Percentiles rank a stretch among this genome's conserved stretches.
phyloP scores from a whole-genome alignment of 2,329 filamentous ascomycete species.

The Stenocarpella maydis region DNA sequence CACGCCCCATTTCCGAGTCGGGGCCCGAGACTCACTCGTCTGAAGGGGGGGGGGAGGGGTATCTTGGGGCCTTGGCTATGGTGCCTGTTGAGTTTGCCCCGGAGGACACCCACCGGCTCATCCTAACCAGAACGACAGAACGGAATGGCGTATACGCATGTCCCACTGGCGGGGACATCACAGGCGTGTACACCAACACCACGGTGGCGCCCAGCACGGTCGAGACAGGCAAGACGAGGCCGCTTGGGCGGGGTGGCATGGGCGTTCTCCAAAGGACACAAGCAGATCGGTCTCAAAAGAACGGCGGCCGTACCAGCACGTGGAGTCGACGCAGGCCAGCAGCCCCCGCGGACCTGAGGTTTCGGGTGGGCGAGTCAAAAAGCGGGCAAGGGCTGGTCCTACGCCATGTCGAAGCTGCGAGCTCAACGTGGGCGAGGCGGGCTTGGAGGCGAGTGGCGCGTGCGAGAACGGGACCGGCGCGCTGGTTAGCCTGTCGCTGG shows the following conservation, averaged over 20 bases:
- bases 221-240: conserved; percentile 43
- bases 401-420: conserved; percentile 50
- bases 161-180: conserved; percentile 54
- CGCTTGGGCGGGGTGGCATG: conserved; percentile 52
- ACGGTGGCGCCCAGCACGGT: conserved; percentile 51
- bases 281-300: conserved; percentile 54
- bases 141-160: conserved; percentile 59
- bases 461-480: conserved; percentile 40
- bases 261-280: conserved; percentile 46
- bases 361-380: conserved; percentile 49
- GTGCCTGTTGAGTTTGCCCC: conserved; percentile 44
- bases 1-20: conserved; percentile 53
- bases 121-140: conserved; percentile 45
- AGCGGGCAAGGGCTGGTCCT: conserved; percentile 55
- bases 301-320: conserved; percentile 56
- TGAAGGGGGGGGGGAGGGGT: too few relatives aligned
- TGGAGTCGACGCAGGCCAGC: conserved; percentile 52
- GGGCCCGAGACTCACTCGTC: conserved; percentile 46
- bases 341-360: conserved; percentile 55
- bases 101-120: not conserved
- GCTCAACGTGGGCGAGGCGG: conserved; percentile 39
- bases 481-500: conserved; percentile 52
- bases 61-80: conserved; percentile 55
- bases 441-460: conserved; percentile 7
- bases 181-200: conserved; percentile 55